Base-by-base conservation (phyloP, 2,329 filamentous ascomycete genomes). In the Hortaea werneckii region DNA sequence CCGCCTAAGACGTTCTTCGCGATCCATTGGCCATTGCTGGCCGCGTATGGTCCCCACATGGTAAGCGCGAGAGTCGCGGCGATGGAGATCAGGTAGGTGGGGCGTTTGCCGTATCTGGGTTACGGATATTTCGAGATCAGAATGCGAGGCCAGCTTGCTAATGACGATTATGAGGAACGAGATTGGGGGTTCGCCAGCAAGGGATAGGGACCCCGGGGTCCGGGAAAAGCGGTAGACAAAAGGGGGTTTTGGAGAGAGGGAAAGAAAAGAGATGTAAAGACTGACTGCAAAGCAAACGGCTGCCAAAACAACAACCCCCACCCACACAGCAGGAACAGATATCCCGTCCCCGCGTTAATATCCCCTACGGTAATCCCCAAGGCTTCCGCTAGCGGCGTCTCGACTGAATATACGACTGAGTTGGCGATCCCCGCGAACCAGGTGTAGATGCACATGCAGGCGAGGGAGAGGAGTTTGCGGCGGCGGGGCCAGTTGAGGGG, bases 261-360 rank as follows among this genome's bases (percentile, higher is more conserved):
- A n/a, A n/a, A n/a, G n/a, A n/a, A n/a, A n/a, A n/a, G n/a, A n/a
- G n/a, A n/a, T n/a, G n/a, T n/a, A n/a, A n/a, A n/a, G n/a, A n/a
- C n/a, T n/a, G n/a, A n/a, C 41, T 70, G 69, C 12, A 76, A 56
- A 0, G 74, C 74, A 29, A 77, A 54, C 2, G 75, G 73, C 51
- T 77, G 74, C 68, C 70, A 75, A 37, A 77, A 60, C 2, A 77
- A 56, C 50, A 69, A 68, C 0, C 71, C 72, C 72, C 71, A 58
- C 13, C 55, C 54, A 9, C 46, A 45, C 9, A 53, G 32, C 13
- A 52, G 32, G 46, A 54, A 54, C n/a, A 54, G 41, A 27, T 56
- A 56, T 8, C 74, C 74, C 9, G 69, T 75, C 6, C 73, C 74
- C 41, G 68, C 63, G 48, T 73, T 73, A 12, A 76, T 56, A 32